A percentile compares a stretch with the other conserved stretches of the same genome.
Conservation (phyloP, 108 stramenopile genomes). For the Epithemia pelagica region DNA sequence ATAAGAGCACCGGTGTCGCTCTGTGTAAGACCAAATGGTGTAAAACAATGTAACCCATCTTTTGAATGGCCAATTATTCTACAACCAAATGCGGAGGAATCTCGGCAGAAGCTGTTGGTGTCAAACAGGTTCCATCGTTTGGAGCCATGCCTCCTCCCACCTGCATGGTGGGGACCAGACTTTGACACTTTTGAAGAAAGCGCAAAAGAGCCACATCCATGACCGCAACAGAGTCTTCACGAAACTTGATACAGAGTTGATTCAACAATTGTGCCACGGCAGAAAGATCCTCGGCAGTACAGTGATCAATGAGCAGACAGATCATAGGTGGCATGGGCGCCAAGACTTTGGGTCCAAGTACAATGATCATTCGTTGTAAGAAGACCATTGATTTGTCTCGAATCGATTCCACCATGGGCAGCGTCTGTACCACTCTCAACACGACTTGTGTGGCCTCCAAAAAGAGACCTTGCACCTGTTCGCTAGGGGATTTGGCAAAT, state of each 20-base stretch:
- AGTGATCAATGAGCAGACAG: conserved; percentile 34
- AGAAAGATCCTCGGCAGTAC: conserved; percentile 44
- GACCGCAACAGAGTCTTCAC: conserved; percentile 32
- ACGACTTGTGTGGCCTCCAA: conserved; percentile 37
- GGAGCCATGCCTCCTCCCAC: neutral
- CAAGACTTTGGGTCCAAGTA: conserved; percentile 44
- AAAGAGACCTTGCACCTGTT: conserved; percentile 45
- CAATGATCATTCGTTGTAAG: conserved; percentile 55
- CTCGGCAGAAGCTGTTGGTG: no score
- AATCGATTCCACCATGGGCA: conserved; percentile 32
- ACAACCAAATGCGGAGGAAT: conserved; percentile 44
- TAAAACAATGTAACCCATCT: conserved; percentile 44
- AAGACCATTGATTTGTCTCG: conserved; percentile 50
- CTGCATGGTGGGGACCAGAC: conserved; percentile 14
- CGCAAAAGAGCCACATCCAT: conserved; percentile 46
- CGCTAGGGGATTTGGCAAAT: conserved; percentile 43
- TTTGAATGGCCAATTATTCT: conserved; percentile 59
- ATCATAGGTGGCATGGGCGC: conserved; percentile 44
- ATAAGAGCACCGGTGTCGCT: conserved; percentile 39
- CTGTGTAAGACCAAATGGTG: conserved; percentile 41
- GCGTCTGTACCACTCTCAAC: conserved; percentile 31
- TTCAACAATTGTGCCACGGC: conserved; percentile 57
- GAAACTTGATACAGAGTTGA: conserved; percentile 63
- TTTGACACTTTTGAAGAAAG: conserved; percentile 50
- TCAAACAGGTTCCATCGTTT: no score